Base-by-base conservation (phyloP, 1,284 basidiomycete species). In the Limonomyces culmigenus region DNA sequence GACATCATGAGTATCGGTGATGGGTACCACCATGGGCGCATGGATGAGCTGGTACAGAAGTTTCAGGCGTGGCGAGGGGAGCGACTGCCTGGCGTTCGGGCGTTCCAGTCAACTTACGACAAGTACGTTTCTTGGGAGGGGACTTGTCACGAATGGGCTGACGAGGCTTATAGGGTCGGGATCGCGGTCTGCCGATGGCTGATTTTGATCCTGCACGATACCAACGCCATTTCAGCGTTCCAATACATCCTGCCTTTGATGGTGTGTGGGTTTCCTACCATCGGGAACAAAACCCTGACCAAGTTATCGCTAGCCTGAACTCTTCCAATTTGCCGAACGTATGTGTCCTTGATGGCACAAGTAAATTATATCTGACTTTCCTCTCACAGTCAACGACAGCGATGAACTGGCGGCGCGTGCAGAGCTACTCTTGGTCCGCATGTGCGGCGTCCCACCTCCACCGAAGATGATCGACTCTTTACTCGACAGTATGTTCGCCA, bases 1-100 rank as follows among this genome's bases (percentile, higher is more conserved):
- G 85, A 88, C 42, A 73, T 91, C 39, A 76, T 89, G 73, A 72
- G 74, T 12, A 74, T 79, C 50, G 69, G 76, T n/a, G 73, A 72
- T 18, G 60, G 58, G 4, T 79, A 72, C 44, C 77, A 84, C 49
- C 56, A 59, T 42, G 54, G 53, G 5, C 65, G 74, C 29, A 61
- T 87, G 2, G 43, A 59, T 12, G 65, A 74, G 37, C 65, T 85
- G 5, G 71, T 78, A 4, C 53, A 62, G 18, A 62, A 62, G 16
- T 75, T 89, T 51, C 67, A 70, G 30, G 51, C 61, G 19, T 84
- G 80, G 79, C 63, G 77, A 33, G 60, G 65, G 43, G 62, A 78
- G 50, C 67, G 87, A 41, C 50, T 74, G 3, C 70, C 81, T 27
- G 83, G 84, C 3, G 68, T 74, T 25, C 70, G 76, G 33, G 84